Conservation (phyloP, 345 rosid species). For the Euphorbia pulcherrima region DNA sequence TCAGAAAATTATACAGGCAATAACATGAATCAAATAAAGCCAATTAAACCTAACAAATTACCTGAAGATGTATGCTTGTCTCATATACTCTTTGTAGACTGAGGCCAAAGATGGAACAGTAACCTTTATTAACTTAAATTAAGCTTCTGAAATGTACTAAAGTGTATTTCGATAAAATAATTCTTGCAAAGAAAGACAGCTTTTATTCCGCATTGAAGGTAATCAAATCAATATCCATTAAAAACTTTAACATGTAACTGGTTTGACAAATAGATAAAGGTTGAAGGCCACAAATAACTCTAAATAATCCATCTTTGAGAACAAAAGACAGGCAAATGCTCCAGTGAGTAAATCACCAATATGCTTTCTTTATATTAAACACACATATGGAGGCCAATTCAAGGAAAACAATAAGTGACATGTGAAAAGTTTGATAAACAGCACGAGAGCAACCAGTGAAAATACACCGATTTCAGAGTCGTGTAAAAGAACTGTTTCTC, state of each 20-base stretch:
- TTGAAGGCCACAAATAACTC: neutral
- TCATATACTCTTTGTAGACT: constrained; percentile 95
- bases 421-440: constrained; percentile 39
- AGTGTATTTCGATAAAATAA: neutral
- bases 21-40: no score
- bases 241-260: no score
- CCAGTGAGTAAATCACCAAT: constrained; percentile 31
- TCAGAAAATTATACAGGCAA: no score
- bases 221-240: no score
- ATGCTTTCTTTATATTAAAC: constrained; percentile 39
- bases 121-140: constrained; percentile 44
- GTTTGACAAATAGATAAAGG: neutral
- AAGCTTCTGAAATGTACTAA: constrained; percentile 12
- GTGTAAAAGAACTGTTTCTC: constrained; percentile 56
- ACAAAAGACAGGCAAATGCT: neutral
- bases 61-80: constrained; percentile 98
- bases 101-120: constrained; percentile 96
- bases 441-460: constrained; percentile 53
- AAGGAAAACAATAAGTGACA: constrained; percentile 45
- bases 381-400: constrained; percentile 28
- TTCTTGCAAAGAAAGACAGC: no score
- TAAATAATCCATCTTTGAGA: neutral
- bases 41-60: constrained; percentile 28
- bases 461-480: constrained; percentile 53
- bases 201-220: no score